Conservation (phyloP, 345 rosid species). For the Populus simonii region DNA sequence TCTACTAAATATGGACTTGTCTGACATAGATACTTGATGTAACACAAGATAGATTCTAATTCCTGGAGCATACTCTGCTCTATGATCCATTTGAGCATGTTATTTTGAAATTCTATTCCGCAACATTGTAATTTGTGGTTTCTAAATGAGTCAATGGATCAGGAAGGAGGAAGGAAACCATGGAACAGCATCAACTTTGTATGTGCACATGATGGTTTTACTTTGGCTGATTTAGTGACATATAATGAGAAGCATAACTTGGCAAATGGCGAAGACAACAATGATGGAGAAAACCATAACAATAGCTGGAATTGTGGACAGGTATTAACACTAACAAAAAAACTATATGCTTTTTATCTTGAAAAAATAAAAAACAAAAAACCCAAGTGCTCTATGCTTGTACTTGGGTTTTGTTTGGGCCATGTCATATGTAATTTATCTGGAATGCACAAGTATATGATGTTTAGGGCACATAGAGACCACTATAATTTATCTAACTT, state of each 20-base stretch:
- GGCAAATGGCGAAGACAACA: slow-evolving; percentile 94
- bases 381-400: not conserved
- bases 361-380: no score
- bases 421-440: not conserved
- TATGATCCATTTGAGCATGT: not conserved
- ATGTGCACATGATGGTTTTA: slow-evolving; percentile 95
- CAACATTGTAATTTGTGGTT: slow-evolving; percentile 4
- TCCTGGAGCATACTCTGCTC: not conserved
- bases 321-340: slow-evolving; percentile 30
- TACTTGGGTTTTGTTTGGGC: not conserved
- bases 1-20: not conserved
- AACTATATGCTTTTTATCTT: not conserved
- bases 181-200: slow-evolving; percentile 93
- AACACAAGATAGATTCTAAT: not conserved
- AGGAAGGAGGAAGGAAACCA: slow-evolving; percentile 93
- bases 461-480: not conserved
- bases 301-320: slow-evolving; percentile 98
- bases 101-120: not conserved
- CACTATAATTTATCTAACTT: not conserved
- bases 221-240: slow-evolving; percentile 81
- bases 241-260: slow-evolving; percentile 84
- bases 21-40: not conserved
- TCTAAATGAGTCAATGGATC: slow-evolving; percentile 31
- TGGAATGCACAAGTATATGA: not conserved
- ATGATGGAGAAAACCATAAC: slow-evolving; percentile 88